Conservation (phyloP, 176 grass and related monocot genomes). For the Alopecurus myosuroides region DNA sequence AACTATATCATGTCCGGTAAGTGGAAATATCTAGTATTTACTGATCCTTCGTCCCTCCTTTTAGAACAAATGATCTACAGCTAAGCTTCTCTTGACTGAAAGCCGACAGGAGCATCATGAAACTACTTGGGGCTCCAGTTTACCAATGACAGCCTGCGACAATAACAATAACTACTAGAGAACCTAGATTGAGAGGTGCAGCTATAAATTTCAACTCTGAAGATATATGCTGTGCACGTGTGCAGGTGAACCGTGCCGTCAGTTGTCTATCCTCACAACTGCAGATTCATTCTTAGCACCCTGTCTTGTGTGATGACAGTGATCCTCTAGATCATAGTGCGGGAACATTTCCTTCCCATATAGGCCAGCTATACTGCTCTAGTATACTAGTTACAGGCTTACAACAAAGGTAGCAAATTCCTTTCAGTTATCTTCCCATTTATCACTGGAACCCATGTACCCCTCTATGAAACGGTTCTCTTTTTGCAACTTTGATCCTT, state of each 20-base stretch:
- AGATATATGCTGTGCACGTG: background rate
- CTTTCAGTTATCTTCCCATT: background rate
- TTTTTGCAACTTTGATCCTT: background rate
- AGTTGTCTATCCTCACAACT: background rate
- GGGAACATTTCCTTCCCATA: background rate
- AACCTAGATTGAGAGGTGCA: no score
- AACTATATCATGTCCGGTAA: no score
- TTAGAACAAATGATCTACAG: background rate
- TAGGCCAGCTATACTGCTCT: background rate
- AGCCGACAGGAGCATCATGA: background rate
- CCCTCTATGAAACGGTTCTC: background rate
- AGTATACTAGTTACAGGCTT: background rate
- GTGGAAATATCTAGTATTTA: no score
- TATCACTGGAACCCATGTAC: no score
- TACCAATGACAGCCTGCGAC: background rate
- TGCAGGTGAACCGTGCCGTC: background rate
- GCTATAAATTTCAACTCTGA: background rate
- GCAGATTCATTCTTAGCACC: background rate
- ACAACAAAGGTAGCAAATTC: background rate
- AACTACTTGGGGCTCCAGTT: background rate
- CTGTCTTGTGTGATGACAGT: background rate
- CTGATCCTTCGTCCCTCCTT: no score
- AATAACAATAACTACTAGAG: background rate
- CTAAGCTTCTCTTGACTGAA: background rate
- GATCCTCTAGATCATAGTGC: background rate